Conservation (phyloP, 257 asterid genomes). For the Solanum arcanum region DNA sequence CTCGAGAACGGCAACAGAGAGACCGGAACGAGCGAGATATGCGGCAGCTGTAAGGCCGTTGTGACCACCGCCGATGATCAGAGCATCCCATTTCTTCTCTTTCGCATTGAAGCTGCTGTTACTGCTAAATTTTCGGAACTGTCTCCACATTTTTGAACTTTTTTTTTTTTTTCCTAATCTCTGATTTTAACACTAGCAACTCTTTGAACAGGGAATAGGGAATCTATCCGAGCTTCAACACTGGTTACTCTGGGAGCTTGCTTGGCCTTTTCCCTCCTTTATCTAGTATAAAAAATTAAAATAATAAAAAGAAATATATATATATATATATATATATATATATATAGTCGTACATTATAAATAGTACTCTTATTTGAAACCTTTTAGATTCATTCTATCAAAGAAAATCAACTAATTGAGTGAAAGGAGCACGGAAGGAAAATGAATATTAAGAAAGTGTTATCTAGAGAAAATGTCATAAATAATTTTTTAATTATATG, state of each 20-base stretch:
- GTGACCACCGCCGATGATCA: slow-evolving; percentile 91
- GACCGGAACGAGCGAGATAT: slow-evolving; percentile 89
- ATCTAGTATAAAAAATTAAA: background rate
- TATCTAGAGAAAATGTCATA: background rate
- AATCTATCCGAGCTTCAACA: background rate
- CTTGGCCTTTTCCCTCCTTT: background rate
- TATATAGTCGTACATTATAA: no score
- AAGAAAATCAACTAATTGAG: background rate
- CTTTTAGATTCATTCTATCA: background rate
- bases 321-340: no score
- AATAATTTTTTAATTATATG: rapidly evolving
- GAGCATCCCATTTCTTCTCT: slow-evolving; percentile 72
- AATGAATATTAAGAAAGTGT: background rate
- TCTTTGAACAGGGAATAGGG: background rate
- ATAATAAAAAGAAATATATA: no score
- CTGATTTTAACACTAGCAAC: background rate
- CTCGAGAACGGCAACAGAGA: slow-evolving; percentile 93
- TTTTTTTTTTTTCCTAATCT: background rate
- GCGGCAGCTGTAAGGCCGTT: slow-evolving; percentile 97
- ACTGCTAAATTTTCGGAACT: slow-evolving; percentile 28
- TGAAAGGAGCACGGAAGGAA: background rate
- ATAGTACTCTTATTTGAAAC: background rate
- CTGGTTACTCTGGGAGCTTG: background rate
- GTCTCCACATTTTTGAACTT: slow-evolving; percentile 33
- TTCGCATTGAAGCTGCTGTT: slow-evolving; percentile 8